Conservation (phyloP, 495 filamentous ascomycete genomes). For the Penicillium maclennaniae region DNA sequence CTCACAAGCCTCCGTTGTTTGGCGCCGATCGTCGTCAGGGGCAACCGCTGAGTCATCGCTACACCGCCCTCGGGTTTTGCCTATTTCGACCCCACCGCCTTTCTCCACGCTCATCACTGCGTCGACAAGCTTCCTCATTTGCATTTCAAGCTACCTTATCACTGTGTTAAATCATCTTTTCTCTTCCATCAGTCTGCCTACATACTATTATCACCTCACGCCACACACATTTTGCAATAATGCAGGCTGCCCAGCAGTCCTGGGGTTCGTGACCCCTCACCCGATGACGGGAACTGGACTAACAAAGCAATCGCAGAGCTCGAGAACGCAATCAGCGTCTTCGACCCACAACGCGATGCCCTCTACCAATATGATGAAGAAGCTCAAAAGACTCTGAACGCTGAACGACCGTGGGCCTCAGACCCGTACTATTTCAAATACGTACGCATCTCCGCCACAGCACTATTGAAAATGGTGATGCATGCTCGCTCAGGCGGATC, state of each 20-base stretch:
- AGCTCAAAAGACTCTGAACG: conserved; percentile 55
- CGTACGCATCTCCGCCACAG: conserved; percentile 88
- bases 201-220: neutral
- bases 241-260: conserved; percentile 56
- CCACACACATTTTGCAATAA: conserved; percentile 15
- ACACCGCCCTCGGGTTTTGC: conserved; percentile 29
- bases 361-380: conserved; percentile 77
- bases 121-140: conserved; percentile 1
- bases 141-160: neutral
- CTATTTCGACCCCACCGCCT: conserved; percentile 13
- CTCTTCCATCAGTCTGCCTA: neutral
- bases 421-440: conserved; percentile 88
- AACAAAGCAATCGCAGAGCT: conserved; percentile 60
- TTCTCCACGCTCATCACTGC: conserved; percentile 16
- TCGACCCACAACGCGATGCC: conserved; percentile 81
- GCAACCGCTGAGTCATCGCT: conserved; percentile 37
- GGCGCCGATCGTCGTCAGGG: conserved; percentile 31
- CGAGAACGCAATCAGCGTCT: conserved; percentile 77
- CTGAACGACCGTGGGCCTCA: conserved; percentile 71
- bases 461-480: conserved; percentile 99
- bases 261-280: conserved; percentile 49
- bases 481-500: conserved; percentile 90
- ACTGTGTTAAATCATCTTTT: neutral
- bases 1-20: conserved; percentile 20
- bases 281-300: neutral